Evolutionary conservation across 2,329 filamentous ascomycete genomes (phyloP), one percentile per base, ranked within the genome.

Genomic region (Colletotrichum costaricense): DNA sequence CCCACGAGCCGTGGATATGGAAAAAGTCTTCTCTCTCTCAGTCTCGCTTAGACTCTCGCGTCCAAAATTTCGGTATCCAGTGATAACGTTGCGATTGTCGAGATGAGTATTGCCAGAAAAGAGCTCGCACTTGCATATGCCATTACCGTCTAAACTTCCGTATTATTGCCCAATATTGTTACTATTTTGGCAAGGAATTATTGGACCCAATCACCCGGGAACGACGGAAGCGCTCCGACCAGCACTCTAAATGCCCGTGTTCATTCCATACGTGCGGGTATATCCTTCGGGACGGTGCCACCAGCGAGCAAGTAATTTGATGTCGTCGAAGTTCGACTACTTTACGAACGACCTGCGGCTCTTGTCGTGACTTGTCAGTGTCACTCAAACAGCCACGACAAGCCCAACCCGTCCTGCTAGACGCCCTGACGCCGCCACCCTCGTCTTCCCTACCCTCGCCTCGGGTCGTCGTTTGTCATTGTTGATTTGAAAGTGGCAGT

Each of bases 161-260:
- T 22, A 33, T 16, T 33, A 63, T 33, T 22, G 60, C 19, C 42
- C 19, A 63, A 52, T 63, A 52, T 63, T 63, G 42, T 26, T 19
- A 26, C 19, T 26, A 16, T 33, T 49, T 28, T 19, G 19, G 19
- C 42, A n/a, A 49, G 19, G 19, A 33, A 63, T n/a, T 63, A 52
- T 16, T 49, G 60, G 56, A 22, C 56, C 56, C 26, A 35, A 22
- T 35, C 28, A 30, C 22, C 28, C 28, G 28, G 56, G 26, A 63
- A 52, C 42, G 60, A 9, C 28, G 28, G 56, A n/a, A 63, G 49
- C 60, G 60, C 60, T 30, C 11, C 60, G 60, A 63, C 60, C 60
- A 49, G 30, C 60, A 63, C 42, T 63, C 16, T 63, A 63, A 63
- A 22, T 28, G 8, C 24, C 26, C 42, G 19, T 46, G 14, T 33